These are phyloP conservation scores for Oidiodendron maius DNA, from an alignment of 495 filamentous ascomycete genomes.

Conservation along the genomic window DNA sequence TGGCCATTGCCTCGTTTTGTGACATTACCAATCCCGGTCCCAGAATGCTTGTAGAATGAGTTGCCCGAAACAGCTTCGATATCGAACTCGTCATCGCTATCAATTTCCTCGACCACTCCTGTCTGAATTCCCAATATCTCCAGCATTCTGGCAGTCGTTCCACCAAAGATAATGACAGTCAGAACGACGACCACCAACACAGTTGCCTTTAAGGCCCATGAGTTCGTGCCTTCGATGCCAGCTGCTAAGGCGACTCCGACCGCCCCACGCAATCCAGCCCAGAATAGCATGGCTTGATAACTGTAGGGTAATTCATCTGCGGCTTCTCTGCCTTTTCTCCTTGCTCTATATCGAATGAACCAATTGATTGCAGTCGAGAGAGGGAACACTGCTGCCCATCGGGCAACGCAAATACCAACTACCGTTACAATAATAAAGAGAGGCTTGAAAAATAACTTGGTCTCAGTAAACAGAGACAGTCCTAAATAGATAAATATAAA, in stretches of 20 bases:
- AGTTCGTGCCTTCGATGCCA: slow-evolving; percentile 71
- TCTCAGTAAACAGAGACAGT: slow-evolving; percentile 87
- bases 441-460: slow-evolving; percentile 81
- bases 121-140: slow-evolving; percentile 93
- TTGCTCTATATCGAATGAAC: slow-evolving; percentile 86
- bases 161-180: slow-evolving; percentile 97
- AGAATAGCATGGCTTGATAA: slow-evolving; percentile 97
- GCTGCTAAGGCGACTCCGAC: slow-evolving; percentile 97
- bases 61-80: slow-evolving; percentile 77
- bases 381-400: slow-evolving; percentile 92
- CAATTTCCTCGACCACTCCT: slow-evolving; percentile 91
- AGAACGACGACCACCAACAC: slow-evolving; percentile 95
- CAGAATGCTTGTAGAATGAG: slow-evolving; percentile 71
- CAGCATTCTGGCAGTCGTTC: slow-evolving; percentile 96
- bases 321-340: slow-evolving; percentile 68
- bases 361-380: slow-evolving; percentile 87
- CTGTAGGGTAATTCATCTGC: slow-evolving; percentile 86
- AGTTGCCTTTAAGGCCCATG: slow-evolving; percentile 75
- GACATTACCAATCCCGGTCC: slow-evolving; percentile 59
- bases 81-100: slow-evolving; percentile 97
- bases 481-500: slow-evolving; percentile 99
- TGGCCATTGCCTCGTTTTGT: slow-evolving; percentile 56
- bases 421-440: slow-evolving; percentile 92
- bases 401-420: slow-evolving; percentile 81
- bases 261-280: slow-evolving; percentile 92